Evolutionary conservation across 2,329 filamentous ascomycete species (phyloP).

Genomic region (Paraphaeosphaeria minitans): DNA sequence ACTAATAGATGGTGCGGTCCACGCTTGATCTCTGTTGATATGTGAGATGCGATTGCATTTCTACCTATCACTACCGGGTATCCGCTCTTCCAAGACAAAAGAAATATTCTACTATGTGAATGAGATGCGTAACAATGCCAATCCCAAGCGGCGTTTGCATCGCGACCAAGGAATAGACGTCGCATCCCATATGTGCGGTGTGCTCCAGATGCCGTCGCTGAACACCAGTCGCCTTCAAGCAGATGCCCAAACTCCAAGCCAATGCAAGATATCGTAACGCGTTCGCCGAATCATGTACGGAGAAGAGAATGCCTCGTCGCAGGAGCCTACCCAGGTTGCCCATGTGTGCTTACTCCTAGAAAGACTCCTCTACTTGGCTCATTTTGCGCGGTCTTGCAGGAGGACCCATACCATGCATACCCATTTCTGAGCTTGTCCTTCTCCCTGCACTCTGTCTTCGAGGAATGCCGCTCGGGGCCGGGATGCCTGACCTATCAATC

Average conservation of each 20-base stretch:
- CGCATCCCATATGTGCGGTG: constrained; percentile 17
- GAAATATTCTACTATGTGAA: constrained; percentile 32
- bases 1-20: not conserved
- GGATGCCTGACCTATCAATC: constrained; percentile 55
- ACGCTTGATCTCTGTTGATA: not conserved
- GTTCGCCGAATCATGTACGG: constrained; percentile 27
- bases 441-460: constrained; percentile 58
- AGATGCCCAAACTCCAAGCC: constrained; percentile 19
- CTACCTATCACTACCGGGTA: constrained; percentile 11
- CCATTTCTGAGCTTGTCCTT: constrained; percentile 44
- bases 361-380: constrained; percentile 61
- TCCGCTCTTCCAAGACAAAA: constrained; percentile 28
- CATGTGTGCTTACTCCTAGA: constrained; percentile 41
- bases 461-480: constrained; percentile 55
- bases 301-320: constrained; percentile 27
- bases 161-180: not conserved
- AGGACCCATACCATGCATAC: constrained; percentile 53
- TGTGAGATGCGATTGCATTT: not conserved
- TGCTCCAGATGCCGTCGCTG: constrained; percentile 3
- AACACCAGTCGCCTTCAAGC: constrained; percentile 6
- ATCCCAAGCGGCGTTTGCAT: not conserved
- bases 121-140: constrained; percentile 33
- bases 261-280: constrained; percentile 22
- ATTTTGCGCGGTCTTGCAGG: constrained; percentile 56
- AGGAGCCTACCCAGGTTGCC: constrained; percentile 16